phyloP scores from a whole-genome alignment of 1,284 basidiomycete genomes.

The Pholiota adiposa region DNA sequence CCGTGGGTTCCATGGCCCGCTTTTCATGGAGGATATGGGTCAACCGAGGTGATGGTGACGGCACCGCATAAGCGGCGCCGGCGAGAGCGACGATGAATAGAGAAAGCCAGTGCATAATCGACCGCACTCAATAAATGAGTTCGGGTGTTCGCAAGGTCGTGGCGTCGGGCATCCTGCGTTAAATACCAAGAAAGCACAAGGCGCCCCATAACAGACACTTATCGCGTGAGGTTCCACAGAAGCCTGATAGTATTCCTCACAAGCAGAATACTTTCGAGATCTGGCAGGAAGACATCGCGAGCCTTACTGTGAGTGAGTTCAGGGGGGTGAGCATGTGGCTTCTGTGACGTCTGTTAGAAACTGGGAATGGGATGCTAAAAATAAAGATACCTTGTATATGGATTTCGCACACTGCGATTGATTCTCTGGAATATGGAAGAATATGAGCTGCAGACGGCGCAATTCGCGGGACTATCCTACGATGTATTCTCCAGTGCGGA shows the following conservation, averaged over 20 bases:
- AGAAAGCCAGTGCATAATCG: constrained; percentile 7
- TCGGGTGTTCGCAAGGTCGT: constrained; percentile 5
- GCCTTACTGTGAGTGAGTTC: constrained; percentile 9
- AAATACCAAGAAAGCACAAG: constrained; percentile 21
- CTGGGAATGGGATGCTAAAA: constrained; percentile 20
- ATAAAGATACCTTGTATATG: constrained; percentile 6
- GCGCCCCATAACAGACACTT: constrained; percentile 14
- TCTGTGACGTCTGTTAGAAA: constrained; percentile 10
- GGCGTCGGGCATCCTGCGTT: not conserved
- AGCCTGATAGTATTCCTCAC: constrained; percentile 2
- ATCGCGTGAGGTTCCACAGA: constrained; percentile 7
- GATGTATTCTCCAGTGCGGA: no score
- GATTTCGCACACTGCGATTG: not conserved
- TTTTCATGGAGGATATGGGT: constrained; percentile 45
- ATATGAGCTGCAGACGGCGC: not conserved
- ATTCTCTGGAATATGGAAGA: not conserved
- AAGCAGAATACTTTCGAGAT: constrained; percentile 6
- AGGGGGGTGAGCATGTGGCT: constrained; percentile 18
- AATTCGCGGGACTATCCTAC: no score
- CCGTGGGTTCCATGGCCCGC: constrained; percentile 39
- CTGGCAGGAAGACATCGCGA: constrained; percentile 14
- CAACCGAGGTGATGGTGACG: constrained; percentile 14
- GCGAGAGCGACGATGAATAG: constrained; percentile 8
- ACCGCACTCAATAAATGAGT: constrained; percentile 5
- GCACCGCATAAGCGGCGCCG: constrained; percentile 9